A percentile compares a stretch with the other conserved stretches of the same genome.
Evolutionary conservation across 2,329 filamentous ascomycete species (phyloP).

Genomic region (Fusarium nanum): DNA sequence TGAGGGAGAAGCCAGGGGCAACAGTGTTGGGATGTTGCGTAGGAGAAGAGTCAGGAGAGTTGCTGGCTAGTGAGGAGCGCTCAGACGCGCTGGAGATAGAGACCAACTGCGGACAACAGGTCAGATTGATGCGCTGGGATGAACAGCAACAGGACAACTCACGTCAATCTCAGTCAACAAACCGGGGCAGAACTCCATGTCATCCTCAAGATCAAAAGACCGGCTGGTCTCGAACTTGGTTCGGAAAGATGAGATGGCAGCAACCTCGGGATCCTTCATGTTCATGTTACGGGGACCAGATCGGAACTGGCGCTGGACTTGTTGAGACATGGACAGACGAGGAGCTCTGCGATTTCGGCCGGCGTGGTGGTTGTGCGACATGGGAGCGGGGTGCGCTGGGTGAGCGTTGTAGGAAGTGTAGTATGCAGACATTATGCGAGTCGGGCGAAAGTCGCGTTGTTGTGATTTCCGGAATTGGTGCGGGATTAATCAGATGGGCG

Average conservation of each 20-base stretch:
- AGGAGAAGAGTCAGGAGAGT: conserved; percentile 91
- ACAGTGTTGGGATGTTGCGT: conserved; percentile 87
- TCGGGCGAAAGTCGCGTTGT: conserved; percentile 25
- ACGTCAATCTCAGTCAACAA: conserved; percentile 95
- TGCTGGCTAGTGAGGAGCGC: conserved; percentile 93
- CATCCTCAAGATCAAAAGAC: conserved; percentile 95
- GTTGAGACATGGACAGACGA: conserved; percentile 82
- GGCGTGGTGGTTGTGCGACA: conserved; percentile 82
- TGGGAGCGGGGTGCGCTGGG: conserved; percentile 67
- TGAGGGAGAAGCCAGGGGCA: conserved; percentile 80
- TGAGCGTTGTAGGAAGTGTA: conserved; percentile 72
- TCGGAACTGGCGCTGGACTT: conserved; percentile 87
- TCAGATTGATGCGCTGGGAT: conserved; percentile 45
- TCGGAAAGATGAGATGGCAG: conserved; percentile 81
- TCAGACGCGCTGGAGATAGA: conserved; percentile 95
- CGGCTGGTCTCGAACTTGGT: conserved; percentile 89
- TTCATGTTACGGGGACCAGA: conserved; percentile 77
- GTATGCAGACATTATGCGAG: conserved; percentile 70
- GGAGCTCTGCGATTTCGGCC: conserved; percentile 88
- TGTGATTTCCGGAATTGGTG: conserved; percentile 38
- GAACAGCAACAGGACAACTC: conserved; percentile 57
- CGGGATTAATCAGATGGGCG: conserved; percentile 45
- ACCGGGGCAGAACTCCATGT: conserved; percentile 93
- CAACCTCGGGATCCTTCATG: conserved; percentile 86
- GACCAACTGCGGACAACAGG: conserved; percentile 72